These are phyloP conservation scores for Fusarium falciforme DNA, from an alignment of 2,329 filamentous ascomycete species.

Conservation along the genomic window DNA sequence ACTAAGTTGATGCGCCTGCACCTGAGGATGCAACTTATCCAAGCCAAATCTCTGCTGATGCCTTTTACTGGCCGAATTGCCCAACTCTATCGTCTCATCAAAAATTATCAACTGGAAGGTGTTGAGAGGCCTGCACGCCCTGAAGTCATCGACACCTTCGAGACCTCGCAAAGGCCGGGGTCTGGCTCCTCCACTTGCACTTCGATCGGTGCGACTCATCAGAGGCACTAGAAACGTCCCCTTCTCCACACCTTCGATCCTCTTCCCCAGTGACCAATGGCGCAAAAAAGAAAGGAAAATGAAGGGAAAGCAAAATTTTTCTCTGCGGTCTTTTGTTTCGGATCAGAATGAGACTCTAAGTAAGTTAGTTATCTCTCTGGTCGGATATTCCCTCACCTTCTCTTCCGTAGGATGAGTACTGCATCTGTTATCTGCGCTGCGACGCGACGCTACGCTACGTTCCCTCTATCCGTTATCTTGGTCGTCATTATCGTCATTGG, in stretches of 20 bases:
- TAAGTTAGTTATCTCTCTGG: not conserved
- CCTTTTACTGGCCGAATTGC: not conserved
- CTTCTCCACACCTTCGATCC: slow-evolving; percentile 30
- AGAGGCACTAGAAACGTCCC: slow-evolving; percentile 18
- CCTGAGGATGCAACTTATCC: not conserved
- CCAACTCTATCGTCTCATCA: not conserved
- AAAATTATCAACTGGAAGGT: not conserved
- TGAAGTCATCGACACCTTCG: not conserved
- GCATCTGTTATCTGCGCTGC: not conserved
- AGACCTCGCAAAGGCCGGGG: not conserved
- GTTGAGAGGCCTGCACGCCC: not conserved
- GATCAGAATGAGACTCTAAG: not conserved
- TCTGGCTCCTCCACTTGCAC: not conserved
- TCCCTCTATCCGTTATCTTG: not conserved
- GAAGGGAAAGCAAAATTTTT: slow-evolving; percentile 23
- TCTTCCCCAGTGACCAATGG: slow-evolving; percentile 25
- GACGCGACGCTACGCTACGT: not conserved
- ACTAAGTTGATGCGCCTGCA: not conserved
- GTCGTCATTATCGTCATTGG: slow-evolving; percentile 5
- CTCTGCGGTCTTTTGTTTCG: slow-evolving; percentile 15
- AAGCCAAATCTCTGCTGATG: not conserved
- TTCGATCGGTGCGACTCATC: slow-evolving; percentile 17
- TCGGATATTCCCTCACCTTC: not conserved
- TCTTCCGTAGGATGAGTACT: not conserved
- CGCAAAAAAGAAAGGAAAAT: slow-evolving; percentile 29